Evolutionary conservation across 106 monocot species (phyloP).

Genomic region (Dioscorea dumetorum): DNA sequence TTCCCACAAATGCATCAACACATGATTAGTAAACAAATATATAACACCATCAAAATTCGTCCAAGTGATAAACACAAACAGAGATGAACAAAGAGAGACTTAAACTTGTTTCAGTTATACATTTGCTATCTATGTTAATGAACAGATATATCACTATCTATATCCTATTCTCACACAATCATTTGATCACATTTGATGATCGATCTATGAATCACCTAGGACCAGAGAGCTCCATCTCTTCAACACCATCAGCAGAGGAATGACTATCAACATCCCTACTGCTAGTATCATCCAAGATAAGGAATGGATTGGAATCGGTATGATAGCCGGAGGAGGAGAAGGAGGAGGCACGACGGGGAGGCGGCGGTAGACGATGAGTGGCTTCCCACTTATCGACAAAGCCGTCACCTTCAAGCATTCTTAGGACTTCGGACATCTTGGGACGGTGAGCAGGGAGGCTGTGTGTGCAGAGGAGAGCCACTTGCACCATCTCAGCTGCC

Average conservation of each 20-base stretch:
- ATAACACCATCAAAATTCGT: too few relatives aligned
- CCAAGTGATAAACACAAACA: too few relatives aligned
- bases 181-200: too few relatives aligned
- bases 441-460: constrained; percentile 26
- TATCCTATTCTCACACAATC: too few relatives aligned
- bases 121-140: too few relatives aligned
- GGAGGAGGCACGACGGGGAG: not conserved
- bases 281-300: not conserved
- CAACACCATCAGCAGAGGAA: constrained; percentile 11
- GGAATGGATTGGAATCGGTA: not conserved
- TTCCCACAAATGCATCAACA: too few relatives aligned
- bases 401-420: constrained; percentile 48
- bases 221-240: constrained; percentile 40
- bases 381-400: constrained; percentile 29
- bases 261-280: constrained; percentile 7
- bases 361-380: not conserved
- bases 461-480: constrained; percentile 37
- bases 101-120: too few relatives aligned
- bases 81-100: too few relatives aligned
- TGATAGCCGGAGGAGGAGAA: too few relatives aligned
- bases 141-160: too few relatives aligned
- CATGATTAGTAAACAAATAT: too few relatives aligned
- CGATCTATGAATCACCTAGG: constrained; percentile 12
- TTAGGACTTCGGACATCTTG: constrained; percentile 40
- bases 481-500: constrained; percentile 36